Evolutionary conservation across 1,139 yeast species (phyloP).

Genomic region (Petasospora fabianii): DNA sequence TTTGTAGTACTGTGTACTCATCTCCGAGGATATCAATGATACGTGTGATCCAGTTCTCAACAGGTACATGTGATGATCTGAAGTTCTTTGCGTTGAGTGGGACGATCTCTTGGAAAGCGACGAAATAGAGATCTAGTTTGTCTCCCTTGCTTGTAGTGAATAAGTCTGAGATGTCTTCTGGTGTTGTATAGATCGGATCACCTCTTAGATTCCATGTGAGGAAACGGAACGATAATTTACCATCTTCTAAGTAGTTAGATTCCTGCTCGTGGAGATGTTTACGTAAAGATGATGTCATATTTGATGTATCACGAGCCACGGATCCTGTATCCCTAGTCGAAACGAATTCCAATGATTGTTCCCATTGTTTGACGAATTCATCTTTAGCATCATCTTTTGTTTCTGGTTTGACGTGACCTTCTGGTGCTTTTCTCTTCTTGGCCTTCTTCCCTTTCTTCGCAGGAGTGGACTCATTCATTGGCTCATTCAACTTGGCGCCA

Average conservation of each 20-base stretch:
- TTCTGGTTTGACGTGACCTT: neutral
- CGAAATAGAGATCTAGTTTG: conserved; percentile 36
- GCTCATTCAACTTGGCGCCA: neutral
- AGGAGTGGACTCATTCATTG: neutral
- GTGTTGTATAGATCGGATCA: conserved; percentile 28
- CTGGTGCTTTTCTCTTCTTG: neutral
- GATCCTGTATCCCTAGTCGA: conserved; percentile 6
- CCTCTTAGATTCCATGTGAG: conserved; percentile 50
- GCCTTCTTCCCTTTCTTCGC: neutral
- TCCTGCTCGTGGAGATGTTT: conserved; percentile 16
- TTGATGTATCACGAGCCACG: conserved; percentile 1
- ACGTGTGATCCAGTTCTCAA: conserved; percentile 35
- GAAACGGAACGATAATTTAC: conserved; percentile 22
- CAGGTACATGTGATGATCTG: conserved; percentile 39
- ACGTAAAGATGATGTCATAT: conserved; percentile 11
- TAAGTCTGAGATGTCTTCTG: conserved; percentile 24
- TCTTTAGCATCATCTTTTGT: neutral
- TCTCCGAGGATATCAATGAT: conserved; percentile 27
- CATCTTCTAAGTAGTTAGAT: conserved; percentile 15
- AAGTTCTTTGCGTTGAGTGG: conserved; percentile 43
- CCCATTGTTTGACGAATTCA: conserved; percentile 17
- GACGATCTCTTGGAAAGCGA: conserved; percentile 53
- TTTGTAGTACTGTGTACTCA: conserved; percentile 32
- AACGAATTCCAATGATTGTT: conserved; percentile 13
- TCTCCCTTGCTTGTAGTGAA: conserved; percentile 10